Evolutionary conservation across 2,329 filamentous ascomycete species (phyloP).

Genomic region (Shiraia sp.): DNA sequence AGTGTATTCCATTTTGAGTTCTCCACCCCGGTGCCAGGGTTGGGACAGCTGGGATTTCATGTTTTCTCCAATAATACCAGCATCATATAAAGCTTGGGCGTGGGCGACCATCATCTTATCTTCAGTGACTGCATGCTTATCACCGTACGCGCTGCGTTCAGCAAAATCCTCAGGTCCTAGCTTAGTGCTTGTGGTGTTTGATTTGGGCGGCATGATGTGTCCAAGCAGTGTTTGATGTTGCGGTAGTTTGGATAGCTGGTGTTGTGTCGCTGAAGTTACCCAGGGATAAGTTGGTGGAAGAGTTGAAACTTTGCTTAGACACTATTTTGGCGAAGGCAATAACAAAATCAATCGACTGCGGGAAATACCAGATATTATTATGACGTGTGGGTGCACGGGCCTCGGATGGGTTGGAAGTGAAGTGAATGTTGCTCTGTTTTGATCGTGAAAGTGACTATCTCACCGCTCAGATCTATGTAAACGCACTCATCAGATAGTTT

Average conservation of each 20-base stretch:
- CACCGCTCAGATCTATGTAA: too few relatives aligned
- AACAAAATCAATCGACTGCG: too few relatives aligned
- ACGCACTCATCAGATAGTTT: too few relatives aligned
- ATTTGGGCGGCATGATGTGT: background rate
- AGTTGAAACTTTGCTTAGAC: background rate
- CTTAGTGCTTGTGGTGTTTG: background rate
- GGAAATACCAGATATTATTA: too few relatives aligned
- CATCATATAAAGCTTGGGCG: conserved; percentile 3
- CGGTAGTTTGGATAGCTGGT: too few relatives aligned
- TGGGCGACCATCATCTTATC: conserved; percentile 15
- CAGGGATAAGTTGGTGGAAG: background rate
- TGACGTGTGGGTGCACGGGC: too few relatives aligned
- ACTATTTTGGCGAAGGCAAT: background rate
- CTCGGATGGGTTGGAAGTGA: too few relatives aligned
- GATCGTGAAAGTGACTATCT: too few relatives aligned
- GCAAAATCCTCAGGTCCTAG: background rate
- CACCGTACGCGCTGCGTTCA: conserved; percentile 19
- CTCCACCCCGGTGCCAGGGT: conserved; percentile 13
- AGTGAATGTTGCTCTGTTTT: too few relatives aligned
- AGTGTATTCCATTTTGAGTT: conserved; percentile 12
- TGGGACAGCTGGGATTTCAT: conserved; percentile 17
- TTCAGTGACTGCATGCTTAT: conserved; percentile 19
- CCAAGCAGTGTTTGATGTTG: background rate
- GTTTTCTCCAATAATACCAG: conserved; percentile 11
- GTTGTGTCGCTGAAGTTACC: too few relatives aligned